phyloP scores from a whole-genome alignment of 1,284 basidiomycete species.

The Limonomyces culmigenus region DNA sequence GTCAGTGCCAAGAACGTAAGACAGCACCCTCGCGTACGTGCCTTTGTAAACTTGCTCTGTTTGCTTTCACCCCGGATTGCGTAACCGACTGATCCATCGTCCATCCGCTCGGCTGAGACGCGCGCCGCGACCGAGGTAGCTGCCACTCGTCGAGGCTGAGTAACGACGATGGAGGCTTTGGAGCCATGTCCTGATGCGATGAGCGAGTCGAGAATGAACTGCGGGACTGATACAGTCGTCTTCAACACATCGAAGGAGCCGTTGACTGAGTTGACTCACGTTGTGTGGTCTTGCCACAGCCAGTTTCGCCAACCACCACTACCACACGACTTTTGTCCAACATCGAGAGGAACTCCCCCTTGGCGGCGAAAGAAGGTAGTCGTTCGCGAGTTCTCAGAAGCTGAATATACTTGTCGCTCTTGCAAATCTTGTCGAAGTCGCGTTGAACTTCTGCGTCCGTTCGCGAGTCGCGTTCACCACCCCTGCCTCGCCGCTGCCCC shows the following conservation, averaged over 20 bases:
- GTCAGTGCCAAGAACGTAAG: too few relatives aligned
- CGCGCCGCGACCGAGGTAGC: conserved; percentile 83
- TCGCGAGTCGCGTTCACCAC: conserved; percentile 21
- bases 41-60: conserved; percentile 46
- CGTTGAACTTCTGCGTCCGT: conserved; percentile 35
- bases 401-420: conserved; percentile 32
- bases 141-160: conserved; percentile 82
- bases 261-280: conserved; percentile 19
- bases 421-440: conserved; percentile 31
- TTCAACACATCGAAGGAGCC: neutral
- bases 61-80: conserved; percentile 83
- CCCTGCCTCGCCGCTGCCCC: conserved; percentile 8
- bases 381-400: conserved; percentile 41
- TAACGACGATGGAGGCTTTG: conserved; percentile 67
- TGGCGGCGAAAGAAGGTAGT: conserved; percentile 65
- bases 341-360: conserved; percentile 42
- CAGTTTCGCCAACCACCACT: conserved; percentile 76
- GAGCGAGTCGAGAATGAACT: conserved; percentile 77
- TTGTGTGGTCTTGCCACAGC: conserved; percentile 85
- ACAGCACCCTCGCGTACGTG: too few relatives aligned
- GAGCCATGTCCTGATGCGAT: conserved; percentile 50
- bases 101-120: conserved; percentile 72
- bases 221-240: conserved; percentile 41
- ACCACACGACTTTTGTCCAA: conserved; percentile 53
- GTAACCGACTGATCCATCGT: conserved; percentile 80